These are phyloP conservation scores for Graphilbum sp. DNA, from an alignment of 2,329 filamentous ascomycete genomes.

Conservation along the genomic window DNA sequence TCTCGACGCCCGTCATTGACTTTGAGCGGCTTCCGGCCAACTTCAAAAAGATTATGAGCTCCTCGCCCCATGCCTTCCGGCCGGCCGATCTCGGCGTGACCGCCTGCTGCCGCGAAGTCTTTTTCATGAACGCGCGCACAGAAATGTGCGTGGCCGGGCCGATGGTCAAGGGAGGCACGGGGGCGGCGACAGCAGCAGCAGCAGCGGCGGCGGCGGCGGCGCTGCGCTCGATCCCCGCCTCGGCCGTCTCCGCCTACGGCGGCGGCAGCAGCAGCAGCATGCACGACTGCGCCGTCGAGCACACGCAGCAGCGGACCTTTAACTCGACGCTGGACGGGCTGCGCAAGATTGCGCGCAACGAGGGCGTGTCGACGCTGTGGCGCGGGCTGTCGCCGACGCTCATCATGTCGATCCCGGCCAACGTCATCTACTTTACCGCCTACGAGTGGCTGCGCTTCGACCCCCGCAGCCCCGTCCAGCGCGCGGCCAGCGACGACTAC, in stretches of 20 bases:
- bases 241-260: too few relatives aligned
- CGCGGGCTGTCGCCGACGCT: slow-evolving; percentile 86
- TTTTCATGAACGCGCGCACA: slow-evolving; percentile 78
- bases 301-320: slow-evolving; percentile 68
- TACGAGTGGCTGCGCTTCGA: slow-evolving; percentile 87
- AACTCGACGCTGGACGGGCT: slow-evolving; percentile 85
- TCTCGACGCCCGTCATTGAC: slow-evolving; percentile 18
- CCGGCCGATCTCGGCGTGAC: slow-evolving; percentile 75
- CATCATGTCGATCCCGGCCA: slow-evolving; percentile 83
- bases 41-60: slow-evolving; percentile 38
- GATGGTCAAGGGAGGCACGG: slow-evolving; percentile 28
- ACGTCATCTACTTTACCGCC: slow-evolving; percentile 97
- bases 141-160: slow-evolving; percentile 64
- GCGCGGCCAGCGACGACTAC: slow-evolving; percentile 47
- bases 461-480: slow-evolving; percentile 52
- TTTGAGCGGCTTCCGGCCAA: slow-evolving; percentile 27
- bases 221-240: slow-evolving; percentile 36
- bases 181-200: slow-evolving; percentile 31
- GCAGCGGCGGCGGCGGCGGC: slow-evolving; percentile 28
- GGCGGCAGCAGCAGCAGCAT: slow-evolving; percentile 28
- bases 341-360: slow-evolving; percentile 86
- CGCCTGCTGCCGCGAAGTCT: slow-evolving; percentile 90
- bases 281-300: slow-evolving; percentile 66
- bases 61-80: slow-evolving; percentile 51
- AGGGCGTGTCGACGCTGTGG: slow-evolving; percentile 78